Percentiles rank a stretch among this genome's conserved stretches.
Conservation (phyloP, 1,284 basidiomycete species). For the Sanghuangporus baumii region DNA sequence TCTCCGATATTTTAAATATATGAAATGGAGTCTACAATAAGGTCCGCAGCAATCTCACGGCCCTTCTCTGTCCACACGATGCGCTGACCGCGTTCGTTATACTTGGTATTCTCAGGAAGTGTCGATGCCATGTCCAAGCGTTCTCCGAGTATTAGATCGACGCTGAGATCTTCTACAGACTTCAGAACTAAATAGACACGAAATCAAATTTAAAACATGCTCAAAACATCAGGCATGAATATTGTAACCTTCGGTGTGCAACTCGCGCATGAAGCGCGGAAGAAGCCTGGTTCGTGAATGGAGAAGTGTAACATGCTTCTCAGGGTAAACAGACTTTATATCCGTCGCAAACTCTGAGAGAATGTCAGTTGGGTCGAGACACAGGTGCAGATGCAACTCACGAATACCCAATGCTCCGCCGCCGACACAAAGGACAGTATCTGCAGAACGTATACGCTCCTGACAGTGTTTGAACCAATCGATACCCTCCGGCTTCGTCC, state of each 20-base stretch:
- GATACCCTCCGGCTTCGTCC: conserved; percentile 22
- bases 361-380: conserved; percentile 5
- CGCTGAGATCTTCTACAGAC: conserved; percentile 35
- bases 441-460: conserved; percentile 35
- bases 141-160: conserved; percentile 51
- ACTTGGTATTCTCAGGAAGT: conserved; percentile 23
- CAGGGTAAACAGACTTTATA: conserved; percentile 54
- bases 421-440: conserved; percentile 49
- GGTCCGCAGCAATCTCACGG: conserved; percentile 52
- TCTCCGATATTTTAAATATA: background rate
- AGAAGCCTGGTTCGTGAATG: conserved; percentile 59
- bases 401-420: conserved; percentile 61
- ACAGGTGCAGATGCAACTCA: conserved; percentile 28
- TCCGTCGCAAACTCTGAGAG: conserved; percentile 60
- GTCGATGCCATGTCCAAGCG: conserved; percentile 43
- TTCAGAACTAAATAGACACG: conserved; percentile 29
- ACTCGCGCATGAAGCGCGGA: conserved; percentile 48
- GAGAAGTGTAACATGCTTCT: conserved; percentile 58
- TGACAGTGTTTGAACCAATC: conserved; percentile 45
- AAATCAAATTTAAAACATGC: background rate
- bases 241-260: conserved; percentile 53
- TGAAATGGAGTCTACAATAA: conserved; percentile 41
- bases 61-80: conserved; percentile 52
- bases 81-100: conserved; percentile 30
- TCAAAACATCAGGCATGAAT: background rate